A percentile compares a stretch with the other conserved stretches of the same genome.
phyloP scores from a whole-genome alignment of 306 rosid species.

The Mimosa bimucronata region DNA sequence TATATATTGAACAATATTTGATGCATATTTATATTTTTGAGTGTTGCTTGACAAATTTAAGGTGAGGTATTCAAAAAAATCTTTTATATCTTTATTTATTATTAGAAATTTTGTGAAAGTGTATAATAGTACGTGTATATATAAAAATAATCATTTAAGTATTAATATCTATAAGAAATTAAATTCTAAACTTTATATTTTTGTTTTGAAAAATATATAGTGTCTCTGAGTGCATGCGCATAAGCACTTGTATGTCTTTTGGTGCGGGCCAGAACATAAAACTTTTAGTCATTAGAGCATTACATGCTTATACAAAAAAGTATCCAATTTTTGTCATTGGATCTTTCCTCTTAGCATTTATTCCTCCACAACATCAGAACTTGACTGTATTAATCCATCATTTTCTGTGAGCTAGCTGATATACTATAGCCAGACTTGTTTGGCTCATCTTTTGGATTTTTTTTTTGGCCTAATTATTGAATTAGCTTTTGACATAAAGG shows the following conservation, averaged over 20 bases:
- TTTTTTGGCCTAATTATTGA: slow-evolving; percentile 41
- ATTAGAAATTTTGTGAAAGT: neutral
- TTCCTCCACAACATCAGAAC: slow-evolving; percentile 29
- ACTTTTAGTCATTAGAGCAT: slow-evolving; percentile 38
- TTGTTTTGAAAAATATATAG: neutral
- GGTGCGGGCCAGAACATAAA: slow-evolving; percentile 45
- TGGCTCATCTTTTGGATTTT: slow-evolving; percentile 39
- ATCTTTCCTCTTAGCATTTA: slow-evolving; percentile 36
- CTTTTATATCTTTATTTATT: slow-evolving; percentile 22
- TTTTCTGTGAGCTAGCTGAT: slow-evolving; percentile 36
- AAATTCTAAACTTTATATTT: neutral
- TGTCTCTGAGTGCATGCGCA: neutral
- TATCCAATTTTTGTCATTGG: slow-evolving; percentile 36
- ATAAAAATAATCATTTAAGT: too few species aligned
- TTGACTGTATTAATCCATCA: slow-evolving; percentile 32
- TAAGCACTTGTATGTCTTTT: slow-evolving; percentile 6
- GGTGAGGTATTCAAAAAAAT: neutral
- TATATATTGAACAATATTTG: neutral
- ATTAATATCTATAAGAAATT: neutral
- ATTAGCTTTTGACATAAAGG: slow-evolving; percentile 44
- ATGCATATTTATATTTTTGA: neutral
- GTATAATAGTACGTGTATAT: neutral
- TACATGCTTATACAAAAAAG: neutral
- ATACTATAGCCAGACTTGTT: slow-evolving; percentile 38
- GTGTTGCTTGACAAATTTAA: neutral